Evolutionary conservation across 2,329 filamentous ascomycete species (phyloP).

Genomic region (Trichoderma atrobrunneum): DNA sequence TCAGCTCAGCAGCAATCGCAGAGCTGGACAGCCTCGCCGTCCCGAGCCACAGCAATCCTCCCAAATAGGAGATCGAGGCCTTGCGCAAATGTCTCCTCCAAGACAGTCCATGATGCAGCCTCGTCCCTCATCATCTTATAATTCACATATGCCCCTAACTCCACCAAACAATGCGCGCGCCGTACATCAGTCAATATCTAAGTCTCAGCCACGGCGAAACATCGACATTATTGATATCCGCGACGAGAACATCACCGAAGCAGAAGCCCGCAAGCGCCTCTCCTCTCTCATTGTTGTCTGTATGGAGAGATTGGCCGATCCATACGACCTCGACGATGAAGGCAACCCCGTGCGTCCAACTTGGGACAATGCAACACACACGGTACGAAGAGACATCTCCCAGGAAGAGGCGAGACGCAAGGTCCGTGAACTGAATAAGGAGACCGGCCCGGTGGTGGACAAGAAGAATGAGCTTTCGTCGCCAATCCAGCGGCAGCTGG

Average conservation of each 20-base stretch:
- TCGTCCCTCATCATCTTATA: not conserved
- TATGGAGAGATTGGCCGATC: conserved; percentile 39
- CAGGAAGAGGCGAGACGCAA: conserved; percentile 37
- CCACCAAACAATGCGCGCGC: not conserved
- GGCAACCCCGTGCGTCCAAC: conserved; percentile 34
- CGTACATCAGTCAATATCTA: not conserved
- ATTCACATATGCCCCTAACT: not conserved
- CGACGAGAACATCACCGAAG: conserved; percentile 36
- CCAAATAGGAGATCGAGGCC: not conserved
- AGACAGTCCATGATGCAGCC: not conserved
- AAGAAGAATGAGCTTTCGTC: conserved; percentile 40
- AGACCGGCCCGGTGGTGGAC: conserved; percentile 29
- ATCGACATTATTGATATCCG: conserved; percentile 37
- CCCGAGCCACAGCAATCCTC: not conserved
- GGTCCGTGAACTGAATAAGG: conserved; percentile 38
- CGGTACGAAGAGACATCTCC: conserved; percentile 36
- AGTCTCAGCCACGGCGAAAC: not conserved
- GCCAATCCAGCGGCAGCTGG: conserved; percentile 42
- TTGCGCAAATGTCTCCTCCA: not conserved
- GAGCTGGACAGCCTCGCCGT: not conserved
- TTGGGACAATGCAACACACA: conserved; percentile 41
- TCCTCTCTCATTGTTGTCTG: conserved; percentile 42
- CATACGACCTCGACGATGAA: conserved; percentile 36
- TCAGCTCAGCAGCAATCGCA: not conserved
- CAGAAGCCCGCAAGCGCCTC: conserved; percentile 38